Evolutionary conservation across 2,329 filamentous ascomycete genomes (phyloP).

Genomic region (Alternaria postmessia): DNA sequence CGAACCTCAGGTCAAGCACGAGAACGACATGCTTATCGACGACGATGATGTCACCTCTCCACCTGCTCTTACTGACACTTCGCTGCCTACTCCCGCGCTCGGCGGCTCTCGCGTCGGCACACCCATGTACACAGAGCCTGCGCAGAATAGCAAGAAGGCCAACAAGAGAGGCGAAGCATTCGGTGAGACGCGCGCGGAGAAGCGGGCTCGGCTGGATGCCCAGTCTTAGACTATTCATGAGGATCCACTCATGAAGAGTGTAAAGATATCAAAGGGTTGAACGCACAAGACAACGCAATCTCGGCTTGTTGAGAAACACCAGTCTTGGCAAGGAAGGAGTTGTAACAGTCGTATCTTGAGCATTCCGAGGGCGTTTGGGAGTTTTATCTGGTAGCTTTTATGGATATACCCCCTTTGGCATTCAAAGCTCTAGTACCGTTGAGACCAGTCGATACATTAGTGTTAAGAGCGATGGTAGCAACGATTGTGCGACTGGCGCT

Average conservation of each 20-base stretch:
- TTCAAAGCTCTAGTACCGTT: background rate
- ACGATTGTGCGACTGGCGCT: background rate
- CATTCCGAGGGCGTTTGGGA: background rate
- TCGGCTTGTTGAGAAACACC: background rate
- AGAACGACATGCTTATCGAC: background rate
- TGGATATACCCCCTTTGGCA: conserved; percentile 9
- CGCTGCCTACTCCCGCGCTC: conserved; percentile 32
- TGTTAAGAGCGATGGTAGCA: background rate
- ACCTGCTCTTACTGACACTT: conserved; percentile 39
- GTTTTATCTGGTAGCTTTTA: background rate
- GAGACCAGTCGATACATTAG: background rate
- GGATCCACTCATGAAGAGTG: conserved; percentile 9
- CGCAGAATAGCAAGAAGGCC: conserved; percentile 9
- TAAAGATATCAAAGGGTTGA: background rate
- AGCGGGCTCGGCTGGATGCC: conserved; percentile 23
- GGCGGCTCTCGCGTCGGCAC: conserved; percentile 34
- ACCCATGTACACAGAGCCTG: conserved; percentile 20
- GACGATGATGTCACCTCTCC: conserved; percentile 31
- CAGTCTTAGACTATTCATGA: conserved; percentile 10
- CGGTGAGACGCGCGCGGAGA: conserved; percentile 16
- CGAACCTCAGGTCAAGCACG: background rate
- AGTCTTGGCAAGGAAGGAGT: background rate
- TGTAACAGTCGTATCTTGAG: no score
- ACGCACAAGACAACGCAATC: background rate
- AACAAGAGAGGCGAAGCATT: conserved; percentile 9